These are phyloP conservation scores for Xylariaceae sp. DNA, from an alignment of 2,329 filamentous ascomycete species.

Conservation along the genomic window DNA sequence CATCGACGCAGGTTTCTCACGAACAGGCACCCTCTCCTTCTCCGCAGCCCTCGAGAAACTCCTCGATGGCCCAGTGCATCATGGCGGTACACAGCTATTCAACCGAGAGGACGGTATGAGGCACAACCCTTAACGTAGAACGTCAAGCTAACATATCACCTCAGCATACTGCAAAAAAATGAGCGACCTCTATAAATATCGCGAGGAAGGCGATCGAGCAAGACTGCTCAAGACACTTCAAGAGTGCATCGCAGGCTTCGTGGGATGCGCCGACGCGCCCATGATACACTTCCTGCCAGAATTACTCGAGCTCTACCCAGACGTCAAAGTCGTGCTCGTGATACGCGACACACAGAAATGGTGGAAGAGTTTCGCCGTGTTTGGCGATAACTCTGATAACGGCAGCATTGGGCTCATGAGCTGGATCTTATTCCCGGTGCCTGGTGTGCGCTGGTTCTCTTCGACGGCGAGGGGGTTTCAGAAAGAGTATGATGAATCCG, in stretches of 20 bases:
- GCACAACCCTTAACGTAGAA: not conserved
- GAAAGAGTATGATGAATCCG: not conserved
- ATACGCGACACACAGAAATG: slow-evolving; percentile 32
- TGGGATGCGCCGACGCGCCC: slow-evolving; percentile 41
- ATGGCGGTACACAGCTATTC: slow-evolving; percentile 41
- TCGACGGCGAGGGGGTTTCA: not conserved
- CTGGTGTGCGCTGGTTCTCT: slow-evolving; percentile 10
- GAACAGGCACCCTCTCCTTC: slow-evolving; percentile 49
- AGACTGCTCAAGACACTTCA: slow-evolving; percentile 30
- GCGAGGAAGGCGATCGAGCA: slow-evolving; percentile 21
- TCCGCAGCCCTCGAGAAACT: slow-evolving; percentile 43
- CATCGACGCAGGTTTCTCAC: slow-evolving; percentile 40
- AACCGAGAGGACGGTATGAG: slow-evolving; percentile 32
- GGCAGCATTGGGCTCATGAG: not conserved
- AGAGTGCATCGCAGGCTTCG: slow-evolving; percentile 39
- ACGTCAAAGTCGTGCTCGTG: slow-evolving; percentile 43
- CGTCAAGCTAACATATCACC: not conserved
- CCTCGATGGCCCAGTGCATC: slow-evolving; percentile 44
- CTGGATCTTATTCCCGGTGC: slow-evolving; percentile 2
- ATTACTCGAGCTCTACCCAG: slow-evolving; percentile 43
- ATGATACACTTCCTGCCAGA: slow-evolving; percentile 39
- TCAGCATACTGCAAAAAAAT: slow-evolving; percentile 20
- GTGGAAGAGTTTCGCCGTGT: slow-evolving; percentile 26
- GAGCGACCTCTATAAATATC: slow-evolving; percentile 26
- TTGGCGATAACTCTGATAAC: not conserved